Percentiles rank a stretch among this genome's conserved stretches.
Evolutionary conservation across 2,329 filamentous ascomycete genomes (phyloP).

Genomic region (Tolypocladium cylindrosporum): DNA sequence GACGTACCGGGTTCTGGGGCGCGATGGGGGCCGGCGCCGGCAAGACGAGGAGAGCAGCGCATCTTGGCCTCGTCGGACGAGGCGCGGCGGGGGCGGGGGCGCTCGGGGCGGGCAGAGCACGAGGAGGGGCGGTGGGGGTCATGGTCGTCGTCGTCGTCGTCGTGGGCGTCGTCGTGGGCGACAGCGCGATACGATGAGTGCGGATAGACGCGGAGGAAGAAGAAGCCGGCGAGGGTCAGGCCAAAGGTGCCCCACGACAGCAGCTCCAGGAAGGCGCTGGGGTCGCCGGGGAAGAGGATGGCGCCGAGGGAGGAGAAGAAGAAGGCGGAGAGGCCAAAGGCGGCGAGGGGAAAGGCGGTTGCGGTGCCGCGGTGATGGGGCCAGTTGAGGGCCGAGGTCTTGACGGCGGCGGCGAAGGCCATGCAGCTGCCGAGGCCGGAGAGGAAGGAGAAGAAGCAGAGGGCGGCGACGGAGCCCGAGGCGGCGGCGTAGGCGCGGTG

Average conservation of each 20-base stretch:
- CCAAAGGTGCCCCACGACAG: constrained; percentile 70
- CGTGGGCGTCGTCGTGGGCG: constrained; percentile 25
- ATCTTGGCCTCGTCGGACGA: not conserved
- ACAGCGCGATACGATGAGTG: constrained; percentile 46
- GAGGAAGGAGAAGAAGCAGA: constrained; percentile 79
- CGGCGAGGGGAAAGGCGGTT: constrained; percentile 85
- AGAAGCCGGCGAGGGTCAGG: constrained; percentile 67
- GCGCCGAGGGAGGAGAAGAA: constrained; percentile 81
- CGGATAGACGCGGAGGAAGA: constrained; percentile 70
- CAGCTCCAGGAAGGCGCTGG: constrained; percentile 69
- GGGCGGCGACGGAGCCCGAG: constrained; percentile 41
- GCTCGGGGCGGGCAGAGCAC: not conserved
- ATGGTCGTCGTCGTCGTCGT: not conserved
- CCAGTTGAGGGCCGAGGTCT: constrained; percentile 82
- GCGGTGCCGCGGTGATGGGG: constrained; percentile 85
- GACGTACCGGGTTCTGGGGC: constrained; percentile 59
- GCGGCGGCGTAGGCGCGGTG: constrained; percentile 67
- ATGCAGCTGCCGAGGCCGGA: constrained; percentile 83
- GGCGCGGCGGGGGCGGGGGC: not conserved
- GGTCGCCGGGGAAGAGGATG: constrained; percentile 72
- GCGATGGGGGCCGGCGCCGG: constrained; percentile 16
- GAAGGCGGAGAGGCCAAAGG: constrained; percentile 90
- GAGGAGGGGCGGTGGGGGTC: not conserved
- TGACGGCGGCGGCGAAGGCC: constrained; percentile 83
- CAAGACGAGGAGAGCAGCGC: not conserved